These are phyloP conservation scores for Pestalotiopsis sp. DNA, from an alignment of 2,329 filamentous ascomycete species.

Conservation along the genomic window DNA sequence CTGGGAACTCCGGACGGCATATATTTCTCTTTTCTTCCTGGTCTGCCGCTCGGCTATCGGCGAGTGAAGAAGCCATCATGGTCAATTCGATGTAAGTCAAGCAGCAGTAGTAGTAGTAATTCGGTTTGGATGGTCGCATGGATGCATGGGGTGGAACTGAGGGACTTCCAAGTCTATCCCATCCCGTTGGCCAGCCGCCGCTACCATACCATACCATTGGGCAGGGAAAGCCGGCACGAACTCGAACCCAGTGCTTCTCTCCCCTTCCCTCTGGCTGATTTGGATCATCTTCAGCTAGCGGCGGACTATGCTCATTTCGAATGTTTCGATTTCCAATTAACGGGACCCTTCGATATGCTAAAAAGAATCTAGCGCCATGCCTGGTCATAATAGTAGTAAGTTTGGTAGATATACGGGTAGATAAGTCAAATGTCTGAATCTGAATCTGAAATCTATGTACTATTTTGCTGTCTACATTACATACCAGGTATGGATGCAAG, in stretches of 20 bases:
- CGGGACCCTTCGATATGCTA: constrained; percentile 8
- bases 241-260: not conserved
- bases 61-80: not conserved
- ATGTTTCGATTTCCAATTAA: constrained; percentile 6
- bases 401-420: not conserved
- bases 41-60: not conserved
- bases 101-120: not conserved
- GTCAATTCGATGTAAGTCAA: not conserved
- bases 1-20: not conserved
- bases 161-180: not conserved
- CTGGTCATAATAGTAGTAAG: not conserved
- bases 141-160: not conserved
- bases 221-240: not conserved
- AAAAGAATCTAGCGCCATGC: not conserved
- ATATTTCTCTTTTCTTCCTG: not conserved
- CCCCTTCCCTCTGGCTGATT: constrained; percentile 4
- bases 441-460: not conserved
- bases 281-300: constrained; percentile 10
- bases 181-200: not conserved
- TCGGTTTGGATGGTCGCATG: not conserved
- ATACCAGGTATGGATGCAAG: not conserved
- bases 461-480: not conserved
- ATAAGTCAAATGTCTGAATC: not conserved
- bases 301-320: constrained; percentile 7
- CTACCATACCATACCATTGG: not conserved